Percentiles rank a stretch among this genome's conserved stretches.
phyloP scores from a whole-genome alignment of 2,329 filamentous ascomycete species.

The Claviceps capensis region DNA sequence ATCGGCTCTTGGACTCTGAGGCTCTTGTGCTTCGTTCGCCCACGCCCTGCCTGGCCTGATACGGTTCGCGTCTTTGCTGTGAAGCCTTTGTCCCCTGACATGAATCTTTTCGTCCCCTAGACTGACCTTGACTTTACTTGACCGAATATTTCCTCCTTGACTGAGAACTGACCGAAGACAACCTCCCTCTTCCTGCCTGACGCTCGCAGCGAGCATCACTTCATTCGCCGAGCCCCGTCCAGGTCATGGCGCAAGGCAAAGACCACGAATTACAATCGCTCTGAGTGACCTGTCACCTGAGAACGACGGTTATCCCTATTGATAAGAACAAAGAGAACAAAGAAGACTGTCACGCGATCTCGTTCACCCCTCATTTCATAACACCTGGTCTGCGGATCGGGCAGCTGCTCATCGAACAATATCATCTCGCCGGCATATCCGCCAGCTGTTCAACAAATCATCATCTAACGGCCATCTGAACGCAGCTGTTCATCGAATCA shows the following conservation, averaged over 20 bases:
- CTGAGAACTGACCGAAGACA: too few relatives aligned
- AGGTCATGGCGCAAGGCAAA: neutral
- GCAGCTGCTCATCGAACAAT: constrained; percentile 1
- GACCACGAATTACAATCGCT: neutral
- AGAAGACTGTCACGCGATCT: too few relatives aligned
- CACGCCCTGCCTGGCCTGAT: neutral
- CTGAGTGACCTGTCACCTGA: neutral
- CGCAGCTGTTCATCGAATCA: neutral
- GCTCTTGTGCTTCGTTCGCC: neutral
- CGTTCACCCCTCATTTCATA: neutral
- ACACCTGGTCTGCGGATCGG: constrained; percentile 5
- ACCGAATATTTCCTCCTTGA: too few relatives aligned
- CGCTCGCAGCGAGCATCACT: neutral
- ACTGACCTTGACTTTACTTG: too few relatives aligned
- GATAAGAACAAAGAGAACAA: neutral
- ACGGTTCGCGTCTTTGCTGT: neutral
- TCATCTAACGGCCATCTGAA: neutral
- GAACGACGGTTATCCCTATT: neutral
- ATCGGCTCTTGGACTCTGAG: neutral
- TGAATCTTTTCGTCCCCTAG: too few relatives aligned
- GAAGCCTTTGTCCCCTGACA: too few relatives aligned
- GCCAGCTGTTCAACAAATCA: neutral
- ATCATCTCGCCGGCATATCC: neutral
- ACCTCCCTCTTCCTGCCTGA: neutral
- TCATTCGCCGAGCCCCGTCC: neutral